Evolutionary conservation across 805 yeast species (phyloP).

Genomic region (Teunomyces barrocoloradensis): DNA sequence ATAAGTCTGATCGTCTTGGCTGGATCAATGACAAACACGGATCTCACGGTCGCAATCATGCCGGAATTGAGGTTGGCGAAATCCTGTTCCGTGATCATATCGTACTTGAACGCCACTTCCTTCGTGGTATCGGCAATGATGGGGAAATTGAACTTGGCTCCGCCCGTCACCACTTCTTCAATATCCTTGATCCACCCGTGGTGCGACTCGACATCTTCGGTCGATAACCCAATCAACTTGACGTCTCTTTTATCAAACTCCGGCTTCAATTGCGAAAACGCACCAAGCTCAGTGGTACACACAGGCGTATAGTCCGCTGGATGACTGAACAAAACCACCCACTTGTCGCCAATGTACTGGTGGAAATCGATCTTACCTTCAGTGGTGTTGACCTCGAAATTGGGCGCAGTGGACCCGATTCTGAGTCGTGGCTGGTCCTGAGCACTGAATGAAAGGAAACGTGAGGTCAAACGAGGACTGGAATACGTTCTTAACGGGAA

Average conservation of each 20-base stretch:
- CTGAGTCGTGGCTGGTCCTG: conserved; percentile 44
- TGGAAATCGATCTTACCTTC: conserved; percentile 63
- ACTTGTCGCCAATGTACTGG: conserved; percentile 56
- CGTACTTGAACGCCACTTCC: conserved; percentile 59
- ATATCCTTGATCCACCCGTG: conserved; percentile 69
- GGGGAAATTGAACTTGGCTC: conserved; percentile 58
- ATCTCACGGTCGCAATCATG: conserved; percentile 64
- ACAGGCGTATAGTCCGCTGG: conserved; percentile 81
- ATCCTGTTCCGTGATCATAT: conserved; percentile 71
- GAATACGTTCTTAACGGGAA: no score
- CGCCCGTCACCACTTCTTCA: conserved; percentile 56
- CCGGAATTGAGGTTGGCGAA: conserved; percentile 66
- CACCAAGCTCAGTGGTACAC: conserved; percentile 77
- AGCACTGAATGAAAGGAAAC: conserved; percentile 31
- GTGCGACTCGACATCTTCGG: conserved; percentile 62
- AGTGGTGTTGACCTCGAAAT: conserved; percentile 62
- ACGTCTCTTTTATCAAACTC: conserved; percentile 65
- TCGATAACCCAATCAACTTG: conserved; percentile 66
- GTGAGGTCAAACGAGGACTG: conserved; percentile 9
- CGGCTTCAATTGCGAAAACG: conserved; percentile 67
- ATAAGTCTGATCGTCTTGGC: conserved; percentile 58
- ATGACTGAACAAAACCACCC: conserved; percentile 71
- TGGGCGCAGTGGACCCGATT: conserved; percentile 67
- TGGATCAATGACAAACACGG: conserved; percentile 72
- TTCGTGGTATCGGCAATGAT: conserved; percentile 65